phyloP scores from a whole-genome alignment of 148 eudicot genomes.

The Euryodendron excelsum region DNA sequence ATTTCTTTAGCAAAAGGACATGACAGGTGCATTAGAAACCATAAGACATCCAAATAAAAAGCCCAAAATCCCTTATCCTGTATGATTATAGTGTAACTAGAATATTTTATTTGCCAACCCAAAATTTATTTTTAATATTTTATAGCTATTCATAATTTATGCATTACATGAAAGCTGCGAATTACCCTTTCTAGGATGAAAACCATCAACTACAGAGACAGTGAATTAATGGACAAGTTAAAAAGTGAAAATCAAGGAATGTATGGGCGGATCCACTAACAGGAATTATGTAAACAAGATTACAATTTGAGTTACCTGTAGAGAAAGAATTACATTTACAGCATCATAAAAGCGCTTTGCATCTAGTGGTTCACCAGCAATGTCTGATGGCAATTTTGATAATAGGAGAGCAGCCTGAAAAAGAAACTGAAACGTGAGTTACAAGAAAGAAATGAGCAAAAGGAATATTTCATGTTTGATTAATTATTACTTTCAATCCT shows the following conservation, averaged over 20 bases:
- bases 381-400: slow-evolving; percentile 67
- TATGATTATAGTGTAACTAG: neutral
- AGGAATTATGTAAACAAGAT: slow-evolving; percentile 14
- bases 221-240: slow-evolving; percentile 5
- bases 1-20: neutral
- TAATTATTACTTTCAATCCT: slow-evolving; percentile 82
- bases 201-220: neutral
- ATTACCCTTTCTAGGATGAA: neutral
- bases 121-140: neutral
- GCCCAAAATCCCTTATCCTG: neutral
- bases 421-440: slow-evolving; percentile 18
- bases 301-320: slow-evolving; percentile 57
- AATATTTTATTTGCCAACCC: too few relatives aligned
- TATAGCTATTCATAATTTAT: neutral
- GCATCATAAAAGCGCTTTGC: slow-evolving; percentile 65
- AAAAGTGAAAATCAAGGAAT: neutral
- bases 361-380: slow-evolving; percentile 81
- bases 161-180: neutral
- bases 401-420: slow-evolving; percentile 71
- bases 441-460: slow-evolving; percentile 5
- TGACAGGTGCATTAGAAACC: neutral
- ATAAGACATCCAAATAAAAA: neutral
- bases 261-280: neutral
- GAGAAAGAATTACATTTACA: slow-evolving; percentile 79
- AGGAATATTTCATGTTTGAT: neutral